Base-by-base conservation (phyloP, 768 basidiomycete species). In the Goffeauzyma gilvescens region DNA sequence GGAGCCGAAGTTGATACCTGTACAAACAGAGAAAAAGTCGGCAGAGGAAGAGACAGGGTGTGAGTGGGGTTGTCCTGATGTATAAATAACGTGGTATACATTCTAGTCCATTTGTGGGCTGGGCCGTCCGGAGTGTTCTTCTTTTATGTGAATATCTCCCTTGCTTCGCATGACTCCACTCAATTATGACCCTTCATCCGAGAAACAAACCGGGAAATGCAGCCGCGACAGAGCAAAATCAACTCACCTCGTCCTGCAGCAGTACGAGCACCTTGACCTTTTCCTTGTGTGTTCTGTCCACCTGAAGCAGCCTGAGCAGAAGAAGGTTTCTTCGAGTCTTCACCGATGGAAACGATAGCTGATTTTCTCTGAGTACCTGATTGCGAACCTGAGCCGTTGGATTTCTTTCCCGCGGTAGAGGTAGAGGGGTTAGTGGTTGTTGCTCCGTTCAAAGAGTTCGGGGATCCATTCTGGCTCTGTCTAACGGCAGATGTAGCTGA, bases 1-100 rank as follows among this genome's bases (percentile, higher is more conserved):
- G 35, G 84, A 84, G 54, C 86, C 86, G 68, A 89, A 87, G 38
- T 79, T 80, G 52, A 90, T 77, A 40, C 37, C 44, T 17, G 32
- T n/a, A n/a, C n/a, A n/a, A n/a, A n/a, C n/a, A n/a, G n/a, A n/a
- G n/a, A n/a, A n/a, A n/a, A n/a, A 31, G 21, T 31, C 38, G 32
- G 28, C 38, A 13, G 36, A 35, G 22, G 43, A n/a, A 6, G 32
- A 22, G 15, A 33, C 17, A 13, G 33, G 7, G 13, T 20, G 9
- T 3, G 7, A 20, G 7, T 12, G 22, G 21, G 21, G 33, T 25
- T 14, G 42, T 10, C 4, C 27, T 4, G 13, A 18, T 21, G 9
- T 24, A 5, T 24, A 8, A 12, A 38, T 8, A 20, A 18, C 3
- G 27, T 24, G 4, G 9, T n/a, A 38, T 15, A 30, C 10, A 9